Evolutionary conservation across 495 filamentous ascomycete genomes (phyloP).

Genomic region (Penicillium goetzii): DNA sequence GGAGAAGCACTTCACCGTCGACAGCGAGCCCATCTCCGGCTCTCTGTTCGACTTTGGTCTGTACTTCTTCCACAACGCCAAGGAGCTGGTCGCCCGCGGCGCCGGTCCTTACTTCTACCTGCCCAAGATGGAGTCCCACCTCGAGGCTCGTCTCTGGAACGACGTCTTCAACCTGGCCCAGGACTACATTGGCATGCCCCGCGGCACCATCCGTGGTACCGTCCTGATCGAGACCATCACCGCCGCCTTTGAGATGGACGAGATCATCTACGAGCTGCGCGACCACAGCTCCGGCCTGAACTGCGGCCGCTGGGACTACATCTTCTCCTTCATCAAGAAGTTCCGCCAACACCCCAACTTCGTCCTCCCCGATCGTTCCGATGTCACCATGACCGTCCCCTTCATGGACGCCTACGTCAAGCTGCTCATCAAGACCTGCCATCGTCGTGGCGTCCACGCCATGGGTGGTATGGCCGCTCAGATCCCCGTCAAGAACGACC

Average conservation of each 20-base stretch:
- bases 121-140: conserved; percentile 98
- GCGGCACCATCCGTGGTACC: conserved; percentile 93
- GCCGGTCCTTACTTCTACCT: conserved; percentile 98
- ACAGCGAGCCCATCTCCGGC: conserved; percentile 93
- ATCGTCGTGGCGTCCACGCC: conserved; percentile 91
- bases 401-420: conserved; percentile 99
- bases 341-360: conserved; percentile 94
- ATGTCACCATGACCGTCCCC: conserved; percentile 96
- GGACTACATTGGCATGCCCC: conserved; percentile 84
- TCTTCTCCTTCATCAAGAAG: conserved; percentile 99
- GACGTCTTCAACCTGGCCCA: conserved; percentile 97
- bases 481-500: conserved; percentile 96
- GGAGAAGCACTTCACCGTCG: conserved; percentile 97
- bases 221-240: conserved; percentile 98
- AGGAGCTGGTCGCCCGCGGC: conserved; percentile 81
- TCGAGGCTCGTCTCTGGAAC: conserved; percentile 98
- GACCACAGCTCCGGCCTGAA: conserved; percentile 97
- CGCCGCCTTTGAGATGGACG: conserved; percentile 99
- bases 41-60: conserved; percentile 96
- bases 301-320: conserved; percentile 99
- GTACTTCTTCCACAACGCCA: conserved; percentile 99
- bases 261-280: conserved; percentile 99
- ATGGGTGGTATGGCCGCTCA: conserved; percentile 99
- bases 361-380: conserved; percentile 86
- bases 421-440: conserved; percentile 96